A percentile compares a stretch with the other conserved stretches of the same genome.
phyloP scores from a whole-genome alignment of 768 basidiomycete species.

The Boletus rubropictus region DNA sequence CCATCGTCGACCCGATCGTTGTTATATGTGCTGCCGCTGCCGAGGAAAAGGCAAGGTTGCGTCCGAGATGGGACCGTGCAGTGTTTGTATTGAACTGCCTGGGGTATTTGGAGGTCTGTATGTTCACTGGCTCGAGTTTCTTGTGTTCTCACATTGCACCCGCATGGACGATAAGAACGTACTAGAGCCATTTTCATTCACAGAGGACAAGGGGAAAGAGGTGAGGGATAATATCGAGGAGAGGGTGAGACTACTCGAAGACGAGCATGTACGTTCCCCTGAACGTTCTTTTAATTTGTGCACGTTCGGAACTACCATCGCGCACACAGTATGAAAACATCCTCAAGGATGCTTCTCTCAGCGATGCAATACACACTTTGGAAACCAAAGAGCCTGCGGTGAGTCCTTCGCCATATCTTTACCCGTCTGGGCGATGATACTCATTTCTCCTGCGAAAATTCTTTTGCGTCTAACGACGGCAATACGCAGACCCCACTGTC shows the following conservation, averaged over 20 bases:
- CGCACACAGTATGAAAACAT: constrained; percentile 15
- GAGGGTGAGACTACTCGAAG: constrained; percentile 58
- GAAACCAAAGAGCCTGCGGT: constrained; percentile 24
- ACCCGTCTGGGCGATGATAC: background rate
- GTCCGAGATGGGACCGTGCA: constrained; percentile 70
- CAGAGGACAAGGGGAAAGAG: constrained; percentile 48
- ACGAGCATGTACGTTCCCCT: constrained; percentile 68
- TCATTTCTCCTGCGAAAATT: background rate
- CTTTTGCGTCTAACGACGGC: background rate
- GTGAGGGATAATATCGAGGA: constrained; percentile 59
- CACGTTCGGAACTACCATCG: too few relatives aligned
- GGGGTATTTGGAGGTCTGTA: constrained; percentile 69
- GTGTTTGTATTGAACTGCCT: constrained; percentile 86
- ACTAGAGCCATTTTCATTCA: constrained; percentile 65
- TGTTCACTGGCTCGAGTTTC: background rate
- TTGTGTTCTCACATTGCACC: background rate
- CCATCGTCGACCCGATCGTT: constrained; percentile 80
- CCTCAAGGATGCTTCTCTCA: constrained; percentile 27
- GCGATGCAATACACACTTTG: constrained; percentile 18
- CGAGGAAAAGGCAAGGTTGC: constrained; percentile 53
- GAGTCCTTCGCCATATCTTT: background rate
- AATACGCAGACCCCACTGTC: constrained; percentile 63
- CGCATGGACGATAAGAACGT: constrained; percentile 41
- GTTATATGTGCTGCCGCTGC: constrained; percentile 65
- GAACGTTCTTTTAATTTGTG: background rate